Evolutionary conservation across 2,329 filamentous ascomycete species (phyloP).

Genomic region (Lizonia empirigonia): DNA sequence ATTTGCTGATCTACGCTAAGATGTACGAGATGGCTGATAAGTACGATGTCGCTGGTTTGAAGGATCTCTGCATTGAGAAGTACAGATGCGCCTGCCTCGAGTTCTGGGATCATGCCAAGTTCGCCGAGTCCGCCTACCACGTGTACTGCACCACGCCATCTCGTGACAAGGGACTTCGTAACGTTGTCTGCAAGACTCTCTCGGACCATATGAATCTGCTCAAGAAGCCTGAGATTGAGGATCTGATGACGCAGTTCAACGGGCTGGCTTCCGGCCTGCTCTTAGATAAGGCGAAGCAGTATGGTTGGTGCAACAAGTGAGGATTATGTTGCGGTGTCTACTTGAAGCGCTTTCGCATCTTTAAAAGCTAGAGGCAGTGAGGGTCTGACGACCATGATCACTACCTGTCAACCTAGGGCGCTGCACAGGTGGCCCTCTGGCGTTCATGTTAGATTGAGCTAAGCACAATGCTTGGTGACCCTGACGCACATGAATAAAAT

Average conservation of each 20-base stretch:
- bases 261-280: neutral
- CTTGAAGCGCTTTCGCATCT: neutral
- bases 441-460: no score
- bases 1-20: neutral
- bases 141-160: conserved; percentile 31
- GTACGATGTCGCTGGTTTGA: neutral
- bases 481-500: neutral
- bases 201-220: conserved; percentile 21
- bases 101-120: conserved; percentile 24
- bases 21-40: neutral
- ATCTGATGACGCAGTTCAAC: neutral
- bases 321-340: neutral
- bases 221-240: conserved; percentile 1
- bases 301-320: neutral
- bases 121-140: conserved; percentile 33
- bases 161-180: conserved; percentile 35
- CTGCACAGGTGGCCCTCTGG: no score
- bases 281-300: neutral
- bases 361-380: neutral
- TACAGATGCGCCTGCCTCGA: conserved; percentile 7
- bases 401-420: no score
- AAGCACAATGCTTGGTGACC: no score
- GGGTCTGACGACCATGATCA: no score
- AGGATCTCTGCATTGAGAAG: conserved; percentile 1
- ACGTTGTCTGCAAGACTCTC: conserved; percentile 33